A percentile compares a stretch with the other conserved stretches of the same genome.
These are phyloP conservation scores for Nasturtium officinale DNA, from an alignment of 345 rosid genomes.

Conservation along the genomic window DNA sequence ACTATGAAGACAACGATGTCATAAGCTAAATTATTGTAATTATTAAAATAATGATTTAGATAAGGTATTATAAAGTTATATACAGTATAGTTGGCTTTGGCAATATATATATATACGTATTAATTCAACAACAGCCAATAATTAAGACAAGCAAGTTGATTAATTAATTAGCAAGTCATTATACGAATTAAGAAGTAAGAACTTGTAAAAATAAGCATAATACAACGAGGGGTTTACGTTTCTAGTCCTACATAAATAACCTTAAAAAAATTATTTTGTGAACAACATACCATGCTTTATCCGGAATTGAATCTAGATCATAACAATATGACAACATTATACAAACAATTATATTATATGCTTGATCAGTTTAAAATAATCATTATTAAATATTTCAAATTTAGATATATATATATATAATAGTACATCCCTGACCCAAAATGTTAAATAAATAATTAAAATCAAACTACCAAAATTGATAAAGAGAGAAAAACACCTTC, in stretches of 20 bases:
- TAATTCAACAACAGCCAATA: constrained; percentile 18
- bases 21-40: not conserved
- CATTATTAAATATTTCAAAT: no score
- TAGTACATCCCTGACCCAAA: constrained; percentile 1
- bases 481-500: constrained; percentile 13
- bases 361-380: no score
- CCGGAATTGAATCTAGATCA: no score
- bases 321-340: no score
- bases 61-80: not conserved
- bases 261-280: no score
- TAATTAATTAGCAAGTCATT: constrained; percentile 17
- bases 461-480: not conserved
- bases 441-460: not conserved
- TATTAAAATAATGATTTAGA: not conserved
- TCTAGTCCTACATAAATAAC: not conserved
- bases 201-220: constrained; percentile 14
- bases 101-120: not conserved
- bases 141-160: constrained; percentile 26
- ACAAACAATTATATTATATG: no score
- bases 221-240: constrained; percentile 11
- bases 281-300: not conserved
- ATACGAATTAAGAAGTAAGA: constrained; percentile 1
- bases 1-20: not conserved
- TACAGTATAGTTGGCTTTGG: not conserved
- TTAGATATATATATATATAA: no score